These are phyloP conservation scores for Physcomitrium patens DNA, from an alignment of 225 moss, liverwort and hornwort species.

Conservation along the genomic window DNA sequence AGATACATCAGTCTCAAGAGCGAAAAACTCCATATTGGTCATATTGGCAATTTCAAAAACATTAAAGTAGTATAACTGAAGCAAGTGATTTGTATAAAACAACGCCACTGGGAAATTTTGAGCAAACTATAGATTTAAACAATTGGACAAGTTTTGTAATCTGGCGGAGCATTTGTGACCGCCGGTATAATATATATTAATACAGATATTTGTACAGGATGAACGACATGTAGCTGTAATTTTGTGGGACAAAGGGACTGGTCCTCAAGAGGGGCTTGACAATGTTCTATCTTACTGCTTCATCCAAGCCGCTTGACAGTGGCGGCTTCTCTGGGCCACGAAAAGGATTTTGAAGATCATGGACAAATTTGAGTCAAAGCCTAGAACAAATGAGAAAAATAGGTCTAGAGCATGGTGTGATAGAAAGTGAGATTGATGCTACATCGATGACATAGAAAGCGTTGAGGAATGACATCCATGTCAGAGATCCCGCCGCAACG, in stretches of 20 bases:
- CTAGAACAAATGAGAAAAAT: not conserved
- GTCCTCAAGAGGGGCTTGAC: constrained; percentile 11
- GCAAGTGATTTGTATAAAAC: no score
- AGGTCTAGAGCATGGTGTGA: constrained; percentile 58
- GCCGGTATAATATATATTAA: constrained; percentile 41
- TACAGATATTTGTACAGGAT: constrained; percentile 55
- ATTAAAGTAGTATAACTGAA: no score
- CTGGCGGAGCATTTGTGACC: constrained; percentile 22
- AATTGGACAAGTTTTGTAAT: not conserved
- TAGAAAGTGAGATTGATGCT: constrained; percentile 84
- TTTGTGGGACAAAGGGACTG: constrained; percentile 14
- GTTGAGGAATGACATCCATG: constrained; percentile 90
- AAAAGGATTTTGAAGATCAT: constrained; percentile 12
- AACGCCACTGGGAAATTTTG: no score
- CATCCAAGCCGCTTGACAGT: constrained; percentile 9
- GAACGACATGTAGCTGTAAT: constrained; percentile 39
- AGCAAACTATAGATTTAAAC: no score
- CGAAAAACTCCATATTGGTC: no score
- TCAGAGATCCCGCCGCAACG: constrained; percentile 98
- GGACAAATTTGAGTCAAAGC: constrained; percentile 9
- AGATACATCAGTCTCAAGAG: no score
- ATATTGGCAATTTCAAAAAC: no score
- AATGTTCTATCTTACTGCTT: constrained; percentile 24
- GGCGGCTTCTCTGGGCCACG: constrained; percentile 25
- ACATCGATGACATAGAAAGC: constrained; percentile 96